These are phyloP conservation scores for Boletus pseudopeckii DNA, from an alignment of 768 basidiomycete species.

Conservation along the genomic window DNA sequence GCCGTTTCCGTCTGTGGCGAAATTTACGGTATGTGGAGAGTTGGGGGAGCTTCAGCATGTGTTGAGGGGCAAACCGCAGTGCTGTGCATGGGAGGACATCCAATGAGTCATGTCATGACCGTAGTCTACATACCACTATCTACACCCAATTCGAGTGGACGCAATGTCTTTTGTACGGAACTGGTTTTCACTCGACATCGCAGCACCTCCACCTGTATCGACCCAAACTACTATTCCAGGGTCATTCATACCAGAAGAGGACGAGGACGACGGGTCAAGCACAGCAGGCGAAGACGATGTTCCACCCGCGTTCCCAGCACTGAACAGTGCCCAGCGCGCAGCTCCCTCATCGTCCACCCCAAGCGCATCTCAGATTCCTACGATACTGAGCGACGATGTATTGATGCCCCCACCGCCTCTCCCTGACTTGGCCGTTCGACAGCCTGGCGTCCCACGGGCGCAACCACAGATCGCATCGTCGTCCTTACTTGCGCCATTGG, in stretches of 20 bases:
- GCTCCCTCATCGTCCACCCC: conserved; percentile 19
- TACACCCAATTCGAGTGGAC: not conserved
- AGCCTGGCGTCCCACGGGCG: conserved; percentile 29
- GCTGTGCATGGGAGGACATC: no score
- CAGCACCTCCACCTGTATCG: conserved; percentile 10
- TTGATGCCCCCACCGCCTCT: conserved; percentile 52
- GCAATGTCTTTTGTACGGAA: conserved; percentile 52
- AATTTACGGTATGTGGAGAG: no score
- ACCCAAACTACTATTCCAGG: conserved; percentile 17
- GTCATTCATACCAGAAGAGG: conserved; percentile 20
- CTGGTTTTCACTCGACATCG: conserved; percentile 46
- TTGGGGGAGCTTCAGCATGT: no score
- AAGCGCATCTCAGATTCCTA: conserved; percentile 13
- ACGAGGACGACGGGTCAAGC: conserved; percentile 39
- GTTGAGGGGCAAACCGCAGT: no score
- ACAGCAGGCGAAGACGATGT: conserved; percentile 48
- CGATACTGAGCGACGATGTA: conserved; percentile 43
- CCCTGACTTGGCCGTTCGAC: conserved; percentile 38
- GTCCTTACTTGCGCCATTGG: conserved; percentile 54
- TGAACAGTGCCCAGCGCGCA: conserved; percentile 68
- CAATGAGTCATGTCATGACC: no score
- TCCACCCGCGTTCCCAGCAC: conserved; percentile 73
- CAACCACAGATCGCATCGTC: conserved; percentile 31
- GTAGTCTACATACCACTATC: no score
- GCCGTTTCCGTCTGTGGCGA: no score